Percentiles rank a stretch among this genome's conserved stretches.
Evolutionary conservation across 106 monocot species (phyloP).

Genomic region (Iris macrosiphon): DNA sequence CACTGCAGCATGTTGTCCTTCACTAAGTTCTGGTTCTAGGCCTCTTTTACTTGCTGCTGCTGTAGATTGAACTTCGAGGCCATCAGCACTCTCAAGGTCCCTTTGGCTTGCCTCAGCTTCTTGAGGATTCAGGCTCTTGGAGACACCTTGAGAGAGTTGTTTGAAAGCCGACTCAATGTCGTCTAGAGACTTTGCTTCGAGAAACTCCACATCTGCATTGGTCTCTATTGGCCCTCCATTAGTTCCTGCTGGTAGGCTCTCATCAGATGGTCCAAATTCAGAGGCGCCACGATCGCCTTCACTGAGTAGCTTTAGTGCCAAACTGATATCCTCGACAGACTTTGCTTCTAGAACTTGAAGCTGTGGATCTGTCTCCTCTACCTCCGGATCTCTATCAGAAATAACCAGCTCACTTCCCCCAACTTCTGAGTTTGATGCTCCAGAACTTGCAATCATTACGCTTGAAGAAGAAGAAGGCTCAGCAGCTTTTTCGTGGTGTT

Average conservation of each 20-base stretch:
- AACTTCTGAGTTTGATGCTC: background rate
- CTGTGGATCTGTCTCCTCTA: conserved; percentile 14
- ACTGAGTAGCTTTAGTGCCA: conserved; percentile 5
- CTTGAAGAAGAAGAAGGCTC: conserved; percentile 7
- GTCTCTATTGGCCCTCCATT: background rate
- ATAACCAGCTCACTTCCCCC: background rate
- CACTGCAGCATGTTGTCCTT: conserved; percentile 10
- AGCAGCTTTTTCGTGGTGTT: conserved; percentile 9
- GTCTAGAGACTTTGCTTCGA: conserved; percentile 37
- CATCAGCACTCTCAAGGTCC: conserved; percentile 4
- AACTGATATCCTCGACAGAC: conserved; percentile 15
- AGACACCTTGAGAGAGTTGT: conserved; percentile 6
- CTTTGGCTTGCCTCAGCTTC: conserved; percentile 2
- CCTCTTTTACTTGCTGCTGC: conserved; percentile 6
- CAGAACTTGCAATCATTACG: background rate
- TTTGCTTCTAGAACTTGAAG: conserved; percentile 27
- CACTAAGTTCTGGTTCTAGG: background rate
- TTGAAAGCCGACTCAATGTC: conserved; percentile 27
- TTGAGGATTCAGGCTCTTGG: background rate
- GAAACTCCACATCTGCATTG: no score
- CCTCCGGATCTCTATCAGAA: conserved; percentile 2
- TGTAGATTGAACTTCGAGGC: no score
- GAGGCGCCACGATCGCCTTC: no score
- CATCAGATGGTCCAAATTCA: background rate
- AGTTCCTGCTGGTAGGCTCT: background rate